These are phyloP conservation scores for Brassica incana DNA, from an alignment of 345 rosid species.

Conservation along the genomic window DNA sequence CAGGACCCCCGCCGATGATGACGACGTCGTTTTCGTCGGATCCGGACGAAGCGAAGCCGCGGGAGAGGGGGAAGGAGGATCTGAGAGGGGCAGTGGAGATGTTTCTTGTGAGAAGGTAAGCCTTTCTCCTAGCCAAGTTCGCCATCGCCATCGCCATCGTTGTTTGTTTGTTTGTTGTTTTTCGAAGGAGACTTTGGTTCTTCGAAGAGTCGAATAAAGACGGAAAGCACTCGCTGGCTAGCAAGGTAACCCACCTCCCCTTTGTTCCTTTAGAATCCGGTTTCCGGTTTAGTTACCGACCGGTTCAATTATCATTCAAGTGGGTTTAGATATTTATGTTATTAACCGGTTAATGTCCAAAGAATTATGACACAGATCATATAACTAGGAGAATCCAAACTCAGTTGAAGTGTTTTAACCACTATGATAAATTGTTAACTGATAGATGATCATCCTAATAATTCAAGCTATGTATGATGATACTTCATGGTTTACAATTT, in stretches of 20 bases:
- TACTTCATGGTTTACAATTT: not conserved
- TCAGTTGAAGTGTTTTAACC: too few species aligned
- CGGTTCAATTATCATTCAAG: not conserved
- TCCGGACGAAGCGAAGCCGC: slow-evolving; percentile 78
- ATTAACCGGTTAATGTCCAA: not conserved
- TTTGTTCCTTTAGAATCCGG: not conserved
- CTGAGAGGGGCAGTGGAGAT: slow-evolving; percentile 54
- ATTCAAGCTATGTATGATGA: not conserved
- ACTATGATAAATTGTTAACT: too few species aligned
- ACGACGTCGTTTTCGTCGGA: slow-evolving; percentile 97
- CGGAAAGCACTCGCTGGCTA: not conserved
- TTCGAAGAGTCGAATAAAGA: slow-evolving; percentile 32
- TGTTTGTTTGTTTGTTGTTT: slow-evolving; percentile 1
- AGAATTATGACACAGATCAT: too few species aligned
- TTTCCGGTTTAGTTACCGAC: not conserved
- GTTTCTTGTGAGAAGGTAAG: slow-evolving; percentile 56
- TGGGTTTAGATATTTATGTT: not conserved
- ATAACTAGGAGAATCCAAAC: too few species aligned
- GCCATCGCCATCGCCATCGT: slow-evolving; percentile 74
- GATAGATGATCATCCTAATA: not conserved
- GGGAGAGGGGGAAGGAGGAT: slow-evolving; percentile 60
- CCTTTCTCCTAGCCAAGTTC: slow-evolving; percentile 78
- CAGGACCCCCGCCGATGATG: slow-evolving; percentile 96
- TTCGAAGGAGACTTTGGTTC: slow-evolving; percentile 12
- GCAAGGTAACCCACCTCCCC: not conserved